Base-by-base conservation (phyloP, 2,329 filamentous ascomycete genomes). In the Lachnellula willkommii region DNA sequence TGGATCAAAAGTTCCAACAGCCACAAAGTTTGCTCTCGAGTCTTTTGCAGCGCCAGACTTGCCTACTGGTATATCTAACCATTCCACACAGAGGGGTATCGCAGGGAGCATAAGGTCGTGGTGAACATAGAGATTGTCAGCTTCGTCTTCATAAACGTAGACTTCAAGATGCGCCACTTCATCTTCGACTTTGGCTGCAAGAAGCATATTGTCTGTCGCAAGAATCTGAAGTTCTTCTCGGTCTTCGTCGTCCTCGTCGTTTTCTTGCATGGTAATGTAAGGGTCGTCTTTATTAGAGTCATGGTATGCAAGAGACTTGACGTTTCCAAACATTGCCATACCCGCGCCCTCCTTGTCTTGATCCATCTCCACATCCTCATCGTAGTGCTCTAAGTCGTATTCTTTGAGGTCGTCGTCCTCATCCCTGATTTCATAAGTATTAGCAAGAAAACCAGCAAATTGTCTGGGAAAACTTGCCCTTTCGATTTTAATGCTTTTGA, bases 71-170 rank as follows among this genome's bases (percentile, higher is more conserved):
- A 96, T 80, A 70, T 96, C 90, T 46, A 99, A 75, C 94, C 94
- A 99, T 76, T 99, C 94, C 42, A 97, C 82, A 68, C 90, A 94
- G 6, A 99, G 83, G 11, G 94, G 94, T 69, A 99, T 96, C 24
- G 93, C 93, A 35, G 94, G 94, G 54, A 99, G 82, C 93, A 99
- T 97, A 66, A 99, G 95, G 73, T 99, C 94, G 80, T 99, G 94
- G 76, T 99, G 94, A 24, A 99, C 93, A 72, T 99, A 99, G 59
- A 99, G 85, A 71, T 99, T 99, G 74, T 97, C 94, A 46, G 87
- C 89, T 60, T 84, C 84, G 66, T 97, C 94, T 73, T 99, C 94
- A 74, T 97, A 99, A 28, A 99, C 91, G 69, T 97, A 96, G 20
- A 97, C 88, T 72, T 99, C 94, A 26, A 99, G 79, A 73, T 97